Evolutionary conservation across 2,329 filamentous ascomycete species (phyloP).

Genomic region (Pseudogymnoascus sp.): DNA sequence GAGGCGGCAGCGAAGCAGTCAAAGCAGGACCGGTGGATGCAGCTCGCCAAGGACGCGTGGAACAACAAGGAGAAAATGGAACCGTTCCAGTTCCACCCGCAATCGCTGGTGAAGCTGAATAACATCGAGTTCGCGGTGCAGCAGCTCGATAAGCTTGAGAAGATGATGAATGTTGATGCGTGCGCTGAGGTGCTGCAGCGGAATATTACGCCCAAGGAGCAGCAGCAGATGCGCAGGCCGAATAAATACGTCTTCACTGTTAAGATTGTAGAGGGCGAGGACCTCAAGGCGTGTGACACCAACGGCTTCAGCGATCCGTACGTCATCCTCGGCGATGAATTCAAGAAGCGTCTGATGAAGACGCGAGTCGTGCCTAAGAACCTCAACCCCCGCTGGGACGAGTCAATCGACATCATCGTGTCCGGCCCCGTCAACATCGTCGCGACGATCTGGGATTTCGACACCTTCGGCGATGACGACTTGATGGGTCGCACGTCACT

Average conservation of each 20-base stretch:
- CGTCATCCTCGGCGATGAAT: conserved; percentile 92
- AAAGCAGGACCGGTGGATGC: conserved; percentile 85
- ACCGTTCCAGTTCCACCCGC: conserved; percentile 91
- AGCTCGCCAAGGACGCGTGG: conserved; percentile 89
- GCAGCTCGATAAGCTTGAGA: conserved; percentile 84
- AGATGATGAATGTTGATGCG: conserved; percentile 80
- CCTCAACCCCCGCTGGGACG: conserved; percentile 93
- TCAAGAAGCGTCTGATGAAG: conserved; percentile 92
- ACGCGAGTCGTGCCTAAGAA: conserved; percentile 85
- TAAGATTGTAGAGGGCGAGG: conserved; percentile 96
- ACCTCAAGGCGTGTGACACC: conserved; percentile 95
- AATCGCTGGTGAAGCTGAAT: conserved; percentile 97
- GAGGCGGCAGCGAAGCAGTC: conserved; percentile 68
- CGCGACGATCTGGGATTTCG: conserved; percentile 97
- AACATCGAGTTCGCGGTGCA: conserved; percentile 93
- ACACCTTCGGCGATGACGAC: conserved; percentile 93
- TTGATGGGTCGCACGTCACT: conserved; percentile 94
- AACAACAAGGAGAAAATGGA: conserved; percentile 86
- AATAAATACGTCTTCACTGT: conserved; percentile 96
- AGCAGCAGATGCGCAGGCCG: conserved; percentile 52
- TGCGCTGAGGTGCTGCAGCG: conserved; percentile 75
- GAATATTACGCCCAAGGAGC: conserved; percentile 61
- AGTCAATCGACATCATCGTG: conserved; percentile 92
- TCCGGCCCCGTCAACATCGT: conserved; percentile 87
- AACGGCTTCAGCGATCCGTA: conserved; percentile 94